Evolutionary conservation across 495 filamentous ascomycete genomes (phyloP).

Genomic region (Neohortaea acidophila): DNA sequence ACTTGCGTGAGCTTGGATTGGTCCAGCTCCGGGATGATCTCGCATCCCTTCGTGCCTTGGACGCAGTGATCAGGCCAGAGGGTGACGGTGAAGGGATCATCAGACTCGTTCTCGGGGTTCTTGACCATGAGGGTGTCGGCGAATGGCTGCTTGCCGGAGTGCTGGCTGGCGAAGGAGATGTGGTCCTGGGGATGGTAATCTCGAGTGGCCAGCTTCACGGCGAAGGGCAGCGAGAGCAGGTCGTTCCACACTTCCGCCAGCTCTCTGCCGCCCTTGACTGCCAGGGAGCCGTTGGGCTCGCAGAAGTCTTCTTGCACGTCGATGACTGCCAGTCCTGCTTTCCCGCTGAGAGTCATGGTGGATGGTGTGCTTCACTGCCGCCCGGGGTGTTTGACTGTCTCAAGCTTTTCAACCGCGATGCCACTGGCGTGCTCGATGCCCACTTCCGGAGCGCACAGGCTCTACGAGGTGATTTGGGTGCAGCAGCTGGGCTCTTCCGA

Average conservation of each 20-base stretch:
- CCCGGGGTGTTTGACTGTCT: too few species aligned
- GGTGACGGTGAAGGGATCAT: constrained; percentile 29
- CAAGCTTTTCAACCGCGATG: too few species aligned
- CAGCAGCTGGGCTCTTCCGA: too few species aligned
- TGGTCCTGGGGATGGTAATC: constrained; percentile 80
- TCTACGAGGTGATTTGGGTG: too few species aligned
- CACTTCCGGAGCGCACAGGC: too few species aligned
- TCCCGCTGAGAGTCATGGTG: background rate
- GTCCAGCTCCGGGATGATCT: constrained; percentile 62
- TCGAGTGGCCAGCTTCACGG: constrained; percentile 61
- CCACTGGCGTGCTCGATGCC: too few species aligned
- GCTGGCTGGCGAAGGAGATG: constrained; percentile 79
- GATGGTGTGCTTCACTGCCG: too few species aligned
- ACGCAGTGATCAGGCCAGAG: constrained; percentile 91
- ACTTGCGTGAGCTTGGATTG: constrained; percentile 40
- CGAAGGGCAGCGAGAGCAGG: constrained; percentile 59
- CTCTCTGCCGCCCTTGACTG: constrained; percentile 55
- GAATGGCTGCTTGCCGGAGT: constrained; percentile 54
- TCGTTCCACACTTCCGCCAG: constrained; percentile 57
- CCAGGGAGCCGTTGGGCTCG: constrained; percentile 73
- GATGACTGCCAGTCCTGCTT: constrained; percentile 5
- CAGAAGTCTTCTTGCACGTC: constrained; percentile 80
- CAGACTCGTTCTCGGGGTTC: constrained; percentile 45
- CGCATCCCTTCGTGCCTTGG: constrained; percentile 53
- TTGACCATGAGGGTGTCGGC: constrained; percentile 42